These are phyloP conservation scores for Secale cereale DNA, from an alignment of 176 grass and related monocot species.

Conservation along the genomic window DNA sequence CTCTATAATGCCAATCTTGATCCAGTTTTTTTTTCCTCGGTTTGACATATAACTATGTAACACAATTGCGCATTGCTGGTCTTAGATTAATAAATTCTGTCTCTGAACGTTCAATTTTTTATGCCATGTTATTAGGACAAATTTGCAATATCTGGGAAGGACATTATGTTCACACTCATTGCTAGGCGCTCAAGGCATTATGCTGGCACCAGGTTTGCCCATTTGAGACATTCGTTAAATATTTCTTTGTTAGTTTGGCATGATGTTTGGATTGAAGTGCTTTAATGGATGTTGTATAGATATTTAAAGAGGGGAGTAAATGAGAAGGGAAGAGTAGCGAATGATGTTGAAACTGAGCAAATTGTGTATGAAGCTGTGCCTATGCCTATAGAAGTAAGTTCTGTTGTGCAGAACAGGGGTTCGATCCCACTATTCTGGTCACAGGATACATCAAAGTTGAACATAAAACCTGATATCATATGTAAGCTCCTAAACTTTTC, in stretches of 20 bases:
- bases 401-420: conserved; percentile 93
- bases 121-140: conserved; percentile 58
- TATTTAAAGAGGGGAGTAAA: conserved; percentile 96
- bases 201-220: conserved; percentile 83
- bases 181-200: conserved; percentile 85
- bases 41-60: background rate
- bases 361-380: conserved; percentile 70
- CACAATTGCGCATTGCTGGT: background rate
- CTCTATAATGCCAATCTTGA: background rate
- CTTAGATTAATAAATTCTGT: conserved; percentile 10
- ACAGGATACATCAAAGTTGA: conserved; percentile 75
- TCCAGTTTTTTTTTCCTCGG: background rate
- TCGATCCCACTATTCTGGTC: conserved; percentile 97
- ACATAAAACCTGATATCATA: conserved; percentile 86
- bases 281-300: conserved; percentile 37
- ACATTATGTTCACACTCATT: conserved; percentile 80
- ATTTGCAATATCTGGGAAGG: conserved; percentile 68
- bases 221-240: conserved; percentile 10
- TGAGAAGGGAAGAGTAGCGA: conserved; percentile 88
- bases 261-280: background rate
- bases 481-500: conserved; percentile 56
- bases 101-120: background rate
- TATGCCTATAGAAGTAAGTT: conserved; percentile 69
- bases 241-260: background rate
- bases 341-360: conserved; percentile 97